Conservation (phyloP, 306 rosid genomes). For the Sicyos edulis region DNA sequence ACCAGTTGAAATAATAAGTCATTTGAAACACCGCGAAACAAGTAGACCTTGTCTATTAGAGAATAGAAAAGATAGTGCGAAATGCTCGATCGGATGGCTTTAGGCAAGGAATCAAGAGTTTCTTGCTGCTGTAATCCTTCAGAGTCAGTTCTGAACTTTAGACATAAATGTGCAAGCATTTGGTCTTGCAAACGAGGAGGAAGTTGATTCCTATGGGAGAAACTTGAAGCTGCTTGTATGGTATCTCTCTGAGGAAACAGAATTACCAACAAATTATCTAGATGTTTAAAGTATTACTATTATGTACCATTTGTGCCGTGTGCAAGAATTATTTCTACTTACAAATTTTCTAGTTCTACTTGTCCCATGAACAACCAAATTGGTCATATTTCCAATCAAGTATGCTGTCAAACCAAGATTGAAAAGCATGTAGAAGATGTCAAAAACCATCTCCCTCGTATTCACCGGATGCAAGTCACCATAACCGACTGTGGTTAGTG, state of each 20-base stretch:
- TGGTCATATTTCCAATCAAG: constrained; percentile 96
- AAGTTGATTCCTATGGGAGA: constrained; percentile 79
- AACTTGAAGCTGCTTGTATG: constrained; percentile 92
- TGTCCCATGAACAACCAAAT: constrained; percentile 87
- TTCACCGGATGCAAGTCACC: constrained; percentile 93
- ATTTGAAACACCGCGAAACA: constrained; percentile 78
- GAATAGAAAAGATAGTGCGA: constrained; percentile 77
- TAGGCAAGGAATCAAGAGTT: constrained; percentile 87
- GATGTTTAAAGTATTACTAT: too few relatives aligned
- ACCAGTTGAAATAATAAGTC: constrained; percentile 92
- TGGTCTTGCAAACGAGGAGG: constrained; percentile 78
- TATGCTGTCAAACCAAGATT: constrained; percentile 86
- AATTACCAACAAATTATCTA: too few relatives aligned
- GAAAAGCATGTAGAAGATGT: constrained; percentile 81
- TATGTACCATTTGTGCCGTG: not conserved
- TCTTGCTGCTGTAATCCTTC: constrained; percentile 96
- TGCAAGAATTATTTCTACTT: constrained; percentile 31
- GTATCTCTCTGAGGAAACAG: constrained; percentile 59
- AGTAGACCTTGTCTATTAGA: constrained; percentile 66
- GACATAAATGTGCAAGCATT: constrained; percentile 91
- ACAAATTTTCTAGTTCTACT: constrained; percentile 83
- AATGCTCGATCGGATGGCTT: constrained; percentile 87
- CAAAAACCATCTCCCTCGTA: constrained; percentile 76
- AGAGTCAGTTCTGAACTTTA: constrained; percentile 82
- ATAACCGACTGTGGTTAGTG: constrained; percentile 83